A percentile compares a stretch with the other conserved stretches of the same genome.
phyloP scores from a whole-genome alignment of 805 yeast species.

The Saccharomyces kudriavzevii region DNA sequence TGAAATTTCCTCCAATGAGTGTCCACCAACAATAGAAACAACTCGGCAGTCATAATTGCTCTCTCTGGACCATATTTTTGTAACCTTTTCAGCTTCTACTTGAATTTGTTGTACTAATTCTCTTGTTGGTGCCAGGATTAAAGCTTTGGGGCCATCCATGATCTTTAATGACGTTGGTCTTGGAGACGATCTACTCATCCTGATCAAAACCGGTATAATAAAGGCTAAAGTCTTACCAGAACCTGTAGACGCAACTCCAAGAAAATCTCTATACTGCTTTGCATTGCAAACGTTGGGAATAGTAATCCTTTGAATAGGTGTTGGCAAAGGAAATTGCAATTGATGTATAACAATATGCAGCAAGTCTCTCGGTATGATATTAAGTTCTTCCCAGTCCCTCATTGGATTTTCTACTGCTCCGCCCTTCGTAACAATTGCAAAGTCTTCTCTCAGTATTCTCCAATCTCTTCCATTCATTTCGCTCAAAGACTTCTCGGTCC shows the following conservation, averaged over 20 bases:
- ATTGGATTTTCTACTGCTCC: slow-evolving; percentile 44
- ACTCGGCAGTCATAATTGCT: slow-evolving; percentile 32
- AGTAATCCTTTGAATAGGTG: slow-evolving; percentile 87
- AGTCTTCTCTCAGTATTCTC: slow-evolving; percentile 80
- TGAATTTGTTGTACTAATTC: slow-evolving; percentile 88
- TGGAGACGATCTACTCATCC: slow-evolving; percentile 40
- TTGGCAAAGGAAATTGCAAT: slow-evolving; percentile 55
- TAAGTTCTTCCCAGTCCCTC: slow-evolving; percentile 64
- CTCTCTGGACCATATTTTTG: slow-evolving; percentile 31
- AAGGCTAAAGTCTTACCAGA: slow-evolving; percentile 90
- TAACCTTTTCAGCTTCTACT: slow-evolving; percentile 49
- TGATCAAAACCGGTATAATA: slow-evolving; percentile 60
- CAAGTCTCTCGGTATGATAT: slow-evolving; percentile 36
- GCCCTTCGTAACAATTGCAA: slow-evolving; percentile 51
- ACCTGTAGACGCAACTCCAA: slow-evolving; percentile 95
- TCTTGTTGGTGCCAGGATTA: slow-evolving; percentile 85
- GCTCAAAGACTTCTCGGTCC: slow-evolving; percentile 59
- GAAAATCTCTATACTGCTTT: slow-evolving; percentile 44
- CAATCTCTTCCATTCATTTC: slow-evolving; percentile 81
- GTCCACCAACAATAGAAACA: slow-evolving; percentile 83
- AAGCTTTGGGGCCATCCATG: slow-evolving; percentile 60
- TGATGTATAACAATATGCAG: slow-evolving; percentile 31
- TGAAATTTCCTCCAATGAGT: slow-evolving; percentile 67
- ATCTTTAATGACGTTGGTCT: slow-evolving; percentile 38
- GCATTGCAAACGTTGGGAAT: slow-evolving; percentile 56